Evolutionary conservation across 192 early-diverging fungal species (phyloP), one percentile per base, ranked within the genome.

Genomic region (Backusella westeae): DNA sequence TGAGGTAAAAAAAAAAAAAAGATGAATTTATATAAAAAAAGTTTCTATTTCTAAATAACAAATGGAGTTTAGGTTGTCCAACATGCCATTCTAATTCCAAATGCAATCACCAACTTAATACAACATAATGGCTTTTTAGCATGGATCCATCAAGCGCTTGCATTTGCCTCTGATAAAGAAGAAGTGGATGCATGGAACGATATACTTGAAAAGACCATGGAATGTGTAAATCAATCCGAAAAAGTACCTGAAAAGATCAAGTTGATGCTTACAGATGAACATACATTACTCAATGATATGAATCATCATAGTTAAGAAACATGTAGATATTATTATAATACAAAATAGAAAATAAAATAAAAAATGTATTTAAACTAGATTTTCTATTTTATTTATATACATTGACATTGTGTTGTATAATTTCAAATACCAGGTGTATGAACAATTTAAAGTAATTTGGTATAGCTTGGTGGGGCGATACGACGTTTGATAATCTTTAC

Each of bases 391-490:
- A 23, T 59, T 23, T 63, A 29, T 26, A 14, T 29, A 32, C 32
- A 32, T 32, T 32, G 32, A 32, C 32, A 32, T 32, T 32, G 32
- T 32, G 32, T 32, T 32, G 32, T 32, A 3, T 32, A 32, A 32
- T 32, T 32, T 32, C 32, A 32, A 2, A 32, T 32, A 32, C 32
- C 32, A 32, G 2, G 32, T 32, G 32, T 32, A 32, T 32, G 32
- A 32, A 32, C 32, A 32, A 32, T 32, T 29, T 67, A 75, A 19
- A 88, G 88, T 41, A 97, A 84, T 83, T 98, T 98, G 39, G 94
- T 90, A 74, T 98, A 96, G 69, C 90, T 94, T 26, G 96, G 96
- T 10, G 97, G 97, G 35, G 93, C 93, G 75, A 92, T 93, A 36
- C 89, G 87, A 77, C 93, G 89, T 72, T 91, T 88, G 14, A 96